Evolutionary conservation across 1,284 basidiomycete species (phyloP), one percentile per base, ranked within the genome.

Genomic region (Apiotrichum gamsii): DNA sequence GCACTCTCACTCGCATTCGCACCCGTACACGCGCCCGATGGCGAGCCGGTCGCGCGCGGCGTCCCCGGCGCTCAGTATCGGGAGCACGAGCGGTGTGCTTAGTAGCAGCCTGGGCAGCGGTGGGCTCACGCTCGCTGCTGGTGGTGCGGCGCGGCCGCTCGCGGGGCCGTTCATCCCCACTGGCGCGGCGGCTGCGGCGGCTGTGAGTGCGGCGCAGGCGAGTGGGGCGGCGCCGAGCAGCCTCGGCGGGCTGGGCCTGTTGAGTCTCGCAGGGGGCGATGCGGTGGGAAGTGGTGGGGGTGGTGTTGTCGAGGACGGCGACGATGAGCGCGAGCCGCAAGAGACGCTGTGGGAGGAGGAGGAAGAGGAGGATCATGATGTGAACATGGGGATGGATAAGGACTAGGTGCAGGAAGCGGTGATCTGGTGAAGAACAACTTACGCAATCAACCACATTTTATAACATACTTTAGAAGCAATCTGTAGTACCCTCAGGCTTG

Each of bases 21-120:
- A 61, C 40, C 60, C 63, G 4, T 67, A 68, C 44, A 58, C 61
- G 5, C 54, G 67, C 1, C 64, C 64, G 2, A 64, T 69, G 57
- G 36, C 54, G 6, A 54, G 49, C n/a, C 54, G 69, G 14, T 60
- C 58, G 9, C 62, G 68, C 18, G 64, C 64, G 4, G 69, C 67
- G 2, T 58, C 54, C 18, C 69, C 69, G 5, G 69, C 69, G 5
- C 45, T 71, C 18, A 64, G 60, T 24, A 64, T 69, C 15, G 67
- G 69, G 1, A 62, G 59, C 28, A 60, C 62, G 3, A 52, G 51
- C 3, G 64, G 64, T 24, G 57, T 66, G 9, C 49, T 64, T 9
- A 54, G 54, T 1, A 54, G 52, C 5, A 55, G 55, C n/a, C 54
- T 67, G 0, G 62, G 58, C 3, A 60, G 48, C 20, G 43, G 43